Evolutionary conservation across 495 filamentous ascomycete genomes (phyloP).

Genomic region (Tuber melanosporum): DNA sequence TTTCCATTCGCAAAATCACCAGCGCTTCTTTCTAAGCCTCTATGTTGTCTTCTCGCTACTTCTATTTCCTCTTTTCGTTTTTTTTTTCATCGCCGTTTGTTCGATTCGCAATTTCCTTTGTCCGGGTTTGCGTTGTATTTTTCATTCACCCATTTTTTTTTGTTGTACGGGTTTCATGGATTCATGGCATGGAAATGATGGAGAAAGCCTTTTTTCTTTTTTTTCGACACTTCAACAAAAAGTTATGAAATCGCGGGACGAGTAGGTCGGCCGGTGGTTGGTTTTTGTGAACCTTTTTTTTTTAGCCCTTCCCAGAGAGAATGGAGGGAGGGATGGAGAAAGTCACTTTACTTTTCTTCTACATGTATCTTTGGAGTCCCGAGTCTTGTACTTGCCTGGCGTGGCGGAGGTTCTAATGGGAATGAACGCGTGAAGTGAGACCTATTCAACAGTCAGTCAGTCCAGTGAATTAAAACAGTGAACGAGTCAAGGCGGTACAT

Average conservation of each 20-base stretch:
- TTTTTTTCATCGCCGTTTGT: background rate
- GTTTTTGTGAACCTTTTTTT: background rate
- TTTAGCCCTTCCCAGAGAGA: background rate
- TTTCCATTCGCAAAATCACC: background rate
- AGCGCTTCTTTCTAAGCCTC: background rate
- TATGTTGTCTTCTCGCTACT: background rate
- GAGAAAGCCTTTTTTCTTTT: background rate
- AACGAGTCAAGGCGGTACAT: background rate
- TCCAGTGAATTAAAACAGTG: background rate
- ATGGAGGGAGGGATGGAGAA: background rate
- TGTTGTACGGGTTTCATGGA: conserved; percentile 2
- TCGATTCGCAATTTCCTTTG: background rate
- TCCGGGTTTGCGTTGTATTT: background rate
- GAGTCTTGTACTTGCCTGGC: background rate
- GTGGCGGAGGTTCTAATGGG: background rate
- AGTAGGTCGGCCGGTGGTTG: background rate
- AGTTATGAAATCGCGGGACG: conserved; percentile 2
- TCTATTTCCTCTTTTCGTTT: too few relatives aligned
- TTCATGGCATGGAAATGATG: conserved; percentile 6
- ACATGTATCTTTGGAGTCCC: background rate
- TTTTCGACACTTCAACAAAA: background rate
- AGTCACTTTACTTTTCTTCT: background rate
- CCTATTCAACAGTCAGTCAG: background rate
- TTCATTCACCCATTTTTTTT: background rate
- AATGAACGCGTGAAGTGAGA: background rate